A percentile compares a stretch with the other conserved stretches of the same genome.
phyloP scores from a whole-genome alignment of 495 filamentous ascomycete species.

The Penicillium roqueforti region DNA sequence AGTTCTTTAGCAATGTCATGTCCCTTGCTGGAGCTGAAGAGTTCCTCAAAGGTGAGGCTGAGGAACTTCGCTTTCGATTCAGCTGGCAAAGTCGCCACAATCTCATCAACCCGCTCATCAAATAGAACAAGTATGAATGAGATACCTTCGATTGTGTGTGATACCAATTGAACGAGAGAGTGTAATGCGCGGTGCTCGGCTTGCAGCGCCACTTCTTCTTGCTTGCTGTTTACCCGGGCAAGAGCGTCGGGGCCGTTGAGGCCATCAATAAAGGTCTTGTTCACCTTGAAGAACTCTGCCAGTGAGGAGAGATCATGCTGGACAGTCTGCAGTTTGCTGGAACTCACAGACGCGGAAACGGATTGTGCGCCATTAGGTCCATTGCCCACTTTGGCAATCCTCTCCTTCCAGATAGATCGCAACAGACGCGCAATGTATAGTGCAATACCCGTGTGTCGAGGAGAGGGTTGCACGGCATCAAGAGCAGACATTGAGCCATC shows the following conservation, averaged over 20 bases:
- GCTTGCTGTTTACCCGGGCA: slow-evolving; percentile 63
- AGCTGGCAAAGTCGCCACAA: slow-evolving; percentile 73
- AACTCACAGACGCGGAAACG: slow-evolving; percentile 49
- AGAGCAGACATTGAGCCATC: slow-evolving; percentile 59
- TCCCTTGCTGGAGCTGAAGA: slow-evolving; percentile 74
- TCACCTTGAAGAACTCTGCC: slow-evolving; percentile 73
- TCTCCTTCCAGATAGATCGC: slow-evolving; percentile 77
- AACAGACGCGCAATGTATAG: slow-evolving; percentile 83
- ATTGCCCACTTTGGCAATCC: slow-evolving; percentile 53
- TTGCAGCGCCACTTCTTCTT: slow-evolving; percentile 86
- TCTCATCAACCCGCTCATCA: slow-evolving; percentile 85
- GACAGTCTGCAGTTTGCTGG: slow-evolving; percentile 63
- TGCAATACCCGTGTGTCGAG: slow-evolving; percentile 80
- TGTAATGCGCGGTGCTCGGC: slow-evolving; percentile 90
- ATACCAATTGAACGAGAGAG: slow-evolving; percentile 74
- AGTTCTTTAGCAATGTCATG: slow-evolving; percentile 93
- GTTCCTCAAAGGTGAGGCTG: slow-evolving; percentile 74
- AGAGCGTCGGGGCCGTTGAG: slow-evolving; percentile 81
- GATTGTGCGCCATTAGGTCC: slow-evolving; percentile 53
- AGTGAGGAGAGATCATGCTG: slow-evolving; percentile 77
- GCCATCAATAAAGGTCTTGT: slow-evolving; percentile 87
- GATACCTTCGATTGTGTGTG: slow-evolving; percentile 88
- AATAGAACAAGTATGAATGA: slow-evolving; percentile 92
- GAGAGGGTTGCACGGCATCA: slow-evolving; percentile 80
- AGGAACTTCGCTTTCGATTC: slow-evolving; percentile 61